phyloP scores from a whole-genome alignment of 768 basidiomycete species.

The Tephrocybe sp. region DNA sequence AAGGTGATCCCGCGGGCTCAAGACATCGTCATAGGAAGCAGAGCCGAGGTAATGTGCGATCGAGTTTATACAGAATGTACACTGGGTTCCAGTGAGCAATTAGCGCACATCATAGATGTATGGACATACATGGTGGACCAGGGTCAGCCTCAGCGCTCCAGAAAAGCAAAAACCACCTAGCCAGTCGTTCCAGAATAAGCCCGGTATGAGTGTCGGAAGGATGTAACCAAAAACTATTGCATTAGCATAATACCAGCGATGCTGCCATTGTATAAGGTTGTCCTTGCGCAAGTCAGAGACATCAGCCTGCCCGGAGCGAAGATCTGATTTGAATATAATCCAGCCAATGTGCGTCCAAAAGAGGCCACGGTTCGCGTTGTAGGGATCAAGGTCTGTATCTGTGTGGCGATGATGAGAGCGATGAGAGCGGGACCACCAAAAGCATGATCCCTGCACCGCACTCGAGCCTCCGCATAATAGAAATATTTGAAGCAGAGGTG shows the following conservation, averaged over 20 bases:
- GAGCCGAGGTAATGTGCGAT: conserved; percentile 84
- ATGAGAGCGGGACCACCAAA: conserved; percentile 85
- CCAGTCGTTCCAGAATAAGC: conserved; percentile 75
- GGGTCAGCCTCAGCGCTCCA: conserved; percentile 66
- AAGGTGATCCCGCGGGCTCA: conserved; percentile 77
- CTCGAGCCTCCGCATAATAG: conserved; percentile 76
- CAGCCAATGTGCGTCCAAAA: conserved; percentile 84
- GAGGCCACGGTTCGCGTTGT: conserved; percentile 76
- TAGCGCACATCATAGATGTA: conserved; percentile 17
- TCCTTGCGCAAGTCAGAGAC: conserved; percentile 71
- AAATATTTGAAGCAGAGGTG: conserved; percentile 66
- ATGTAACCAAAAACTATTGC: conserved; percentile 67
- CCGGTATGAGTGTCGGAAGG: conserved; percentile 68
- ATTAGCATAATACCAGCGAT: conserved; percentile 68
- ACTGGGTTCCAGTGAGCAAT: conserved; percentile 37
- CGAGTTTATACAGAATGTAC: conserved; percentile 88
- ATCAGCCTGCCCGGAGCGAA: conserved; percentile 72
- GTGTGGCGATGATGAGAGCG: conserved; percentile 84
- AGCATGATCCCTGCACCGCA: conserved; percentile 84
- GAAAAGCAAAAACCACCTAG: conserved; percentile 75
- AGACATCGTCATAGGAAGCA: conserved; percentile 78
- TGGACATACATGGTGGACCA: conserved; percentile 77
- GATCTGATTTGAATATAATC: conserved; percentile 76
- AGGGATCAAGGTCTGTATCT: conserved; percentile 85
- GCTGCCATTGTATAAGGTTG: conserved; percentile 74